A percentile compares a stretch with the other conserved stretches of the same genome.
These are phyloP conservation scores for Coemansia sp. DNA, from an alignment of 192 early-diverging fungal genomes.

Conservation along the genomic window DNA sequence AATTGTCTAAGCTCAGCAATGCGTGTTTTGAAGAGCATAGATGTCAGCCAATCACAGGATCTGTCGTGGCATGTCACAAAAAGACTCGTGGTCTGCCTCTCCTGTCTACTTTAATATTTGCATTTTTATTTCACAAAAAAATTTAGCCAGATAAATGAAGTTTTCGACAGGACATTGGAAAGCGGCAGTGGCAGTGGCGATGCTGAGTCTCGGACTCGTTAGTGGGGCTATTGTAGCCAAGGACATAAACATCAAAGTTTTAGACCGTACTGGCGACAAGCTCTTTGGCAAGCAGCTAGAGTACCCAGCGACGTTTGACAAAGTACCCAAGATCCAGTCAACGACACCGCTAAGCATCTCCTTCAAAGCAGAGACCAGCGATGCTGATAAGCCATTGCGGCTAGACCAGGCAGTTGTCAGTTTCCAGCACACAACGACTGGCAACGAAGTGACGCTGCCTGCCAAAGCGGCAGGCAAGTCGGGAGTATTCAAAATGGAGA, in stretches of 20 bases:
- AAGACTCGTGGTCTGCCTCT: neutral
- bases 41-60: slow-evolving; percentile 9
- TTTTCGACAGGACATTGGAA: neutral
- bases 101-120: neutral
- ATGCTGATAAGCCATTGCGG: slow-evolving; percentile 4
- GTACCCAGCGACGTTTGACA: slow-evolving; percentile 20
- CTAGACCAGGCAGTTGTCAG: slow-evolving; percentile 53
- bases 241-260: slow-evolving; percentile 37
- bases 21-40: slow-evolving; percentile 5
- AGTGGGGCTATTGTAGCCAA: slow-evolving; percentile 15
- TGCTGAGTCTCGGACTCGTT: slow-evolving; percentile 18
- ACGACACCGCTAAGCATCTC: slow-evolving; percentile 38
- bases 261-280: slow-evolving; percentile 57
- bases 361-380: slow-evolving; percentile 19
- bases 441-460: slow-evolving; percentile 30
- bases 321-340: slow-evolving; percentile 29
- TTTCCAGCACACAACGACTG: slow-evolving; percentile 32
- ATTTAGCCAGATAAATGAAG: neutral
- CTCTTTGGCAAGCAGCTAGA: slow-evolving; percentile 32
- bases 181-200: neutral
- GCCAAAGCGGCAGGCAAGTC: slow-evolving; percentile 21
- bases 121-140: slow-evolving; percentile 1
- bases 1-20: slow-evolving; percentile 10
- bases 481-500: slow-evolving; percentile 37
- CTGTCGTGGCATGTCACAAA: slow-evolving; percentile 10